Percentiles rank a stretch among this genome's conserved stretches.
These are phyloP conservation scores for Lepidium africanum DNA, from an alignment of 345 rosid species.

Conservation along the genomic window DNA sequence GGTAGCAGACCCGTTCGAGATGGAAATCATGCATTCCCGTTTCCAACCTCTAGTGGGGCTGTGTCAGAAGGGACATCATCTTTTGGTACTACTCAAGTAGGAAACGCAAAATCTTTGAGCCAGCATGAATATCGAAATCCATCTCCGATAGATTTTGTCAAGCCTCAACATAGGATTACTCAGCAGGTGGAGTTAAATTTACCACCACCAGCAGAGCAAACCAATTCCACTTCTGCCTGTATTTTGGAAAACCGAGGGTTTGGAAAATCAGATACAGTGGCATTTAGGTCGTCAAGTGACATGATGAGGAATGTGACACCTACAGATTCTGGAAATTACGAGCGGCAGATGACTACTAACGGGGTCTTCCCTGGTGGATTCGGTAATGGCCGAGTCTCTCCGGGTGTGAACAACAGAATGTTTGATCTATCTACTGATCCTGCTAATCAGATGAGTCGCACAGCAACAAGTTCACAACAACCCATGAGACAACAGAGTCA, in stretches of 20 bases:
- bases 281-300: conserved; percentile 32
- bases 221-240: conserved; percentile 32
- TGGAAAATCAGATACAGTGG: conserved; percentile 31
- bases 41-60: conserved; percentile 33
- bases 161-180: conserved; percentile 41
- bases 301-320: conserved; percentile 34
- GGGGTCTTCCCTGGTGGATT: conserved; percentile 37
- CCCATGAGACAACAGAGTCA: conserved; percentile 28
- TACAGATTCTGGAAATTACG: conserved; percentile 33
- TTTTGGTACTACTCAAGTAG: conserved; percentile 30
- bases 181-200: conserved; percentile 76
- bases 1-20: conserved; percentile 26
- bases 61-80: conserved; percentile 34
- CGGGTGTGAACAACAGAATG: conserved; percentile 29
- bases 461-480: conserved; percentile 23
- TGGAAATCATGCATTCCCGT: conserved; percentile 27
- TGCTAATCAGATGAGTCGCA: conserved; percentile 39
- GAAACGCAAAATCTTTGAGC: conserved; percentile 23
- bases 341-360: conserved; percentile 34
- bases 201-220: conserved; percentile 49
- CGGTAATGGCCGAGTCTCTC: conserved; percentile 42
- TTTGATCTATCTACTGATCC: conserved; percentile 33
- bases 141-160: conserved; percentile 28
- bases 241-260: conserved; percentile 35
- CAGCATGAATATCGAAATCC: conserved; percentile 36